phyloP scores from a whole-genome alignment of 192 early-diverging fungal species.

The Coemansia sp. region DNA sequence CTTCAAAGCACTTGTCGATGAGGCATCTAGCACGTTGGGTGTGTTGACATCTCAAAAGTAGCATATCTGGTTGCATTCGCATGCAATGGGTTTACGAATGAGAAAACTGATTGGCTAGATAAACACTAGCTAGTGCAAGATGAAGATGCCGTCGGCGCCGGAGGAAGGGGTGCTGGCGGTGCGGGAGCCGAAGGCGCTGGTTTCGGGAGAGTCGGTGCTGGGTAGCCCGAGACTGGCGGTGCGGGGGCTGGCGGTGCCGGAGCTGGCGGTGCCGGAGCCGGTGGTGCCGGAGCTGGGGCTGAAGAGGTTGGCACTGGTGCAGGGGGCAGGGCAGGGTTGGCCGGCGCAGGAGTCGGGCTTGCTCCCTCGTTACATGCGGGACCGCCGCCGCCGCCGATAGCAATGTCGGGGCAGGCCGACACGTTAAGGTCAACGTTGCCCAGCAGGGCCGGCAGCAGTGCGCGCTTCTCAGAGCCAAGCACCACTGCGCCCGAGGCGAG shows the following conservation, averaged over 20 bases:
- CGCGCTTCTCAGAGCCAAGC: constrained; percentile 18
- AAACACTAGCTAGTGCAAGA: background rate
- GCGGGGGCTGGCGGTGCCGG: background rate
- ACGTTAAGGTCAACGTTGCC: constrained; percentile 30
- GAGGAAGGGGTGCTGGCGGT: background rate
- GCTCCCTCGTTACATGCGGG: constrained; percentile 4
- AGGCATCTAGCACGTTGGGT: background rate
- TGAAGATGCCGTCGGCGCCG: background rate
- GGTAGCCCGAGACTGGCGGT: background rate
- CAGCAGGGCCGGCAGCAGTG: constrained; percentile 36
- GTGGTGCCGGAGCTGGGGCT: constrained; percentile 1
- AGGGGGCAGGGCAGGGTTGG: constrained; percentile 11
- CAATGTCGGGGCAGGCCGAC: constrained; percentile 39
- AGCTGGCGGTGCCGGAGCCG: constrained; percentile 1
- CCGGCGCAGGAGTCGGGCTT: background rate
- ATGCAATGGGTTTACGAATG: background rate
- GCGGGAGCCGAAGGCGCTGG: constrained; percentile 6
- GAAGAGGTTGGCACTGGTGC: background rate
- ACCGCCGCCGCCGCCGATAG: constrained; percentile 18
- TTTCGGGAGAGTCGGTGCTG: background rate
- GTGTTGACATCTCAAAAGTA: background rate
- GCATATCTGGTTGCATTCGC: background rate
- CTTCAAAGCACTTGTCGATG: background rate
- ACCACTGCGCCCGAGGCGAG: constrained; percentile 6
- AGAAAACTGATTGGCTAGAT: background rate